phyloP scores from a whole-genome alignment of 257 asterid genomes.

The Handroanthus guayacan region DNA sequence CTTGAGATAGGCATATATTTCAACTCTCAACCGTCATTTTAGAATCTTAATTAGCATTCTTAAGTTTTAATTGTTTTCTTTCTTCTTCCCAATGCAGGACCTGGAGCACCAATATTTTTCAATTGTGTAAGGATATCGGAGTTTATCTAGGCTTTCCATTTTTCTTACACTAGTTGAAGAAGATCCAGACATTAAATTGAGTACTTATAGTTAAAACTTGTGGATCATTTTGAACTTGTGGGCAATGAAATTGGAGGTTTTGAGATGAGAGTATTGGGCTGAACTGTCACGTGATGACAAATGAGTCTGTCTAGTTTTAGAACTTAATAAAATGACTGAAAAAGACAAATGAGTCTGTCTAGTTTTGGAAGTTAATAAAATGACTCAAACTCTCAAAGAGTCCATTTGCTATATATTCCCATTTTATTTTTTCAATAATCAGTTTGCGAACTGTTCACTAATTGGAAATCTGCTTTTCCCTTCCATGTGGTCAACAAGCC shows the following conservation, averaged over 20 bases:
- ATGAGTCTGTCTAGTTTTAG: neutral
- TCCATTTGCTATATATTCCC: neutral
- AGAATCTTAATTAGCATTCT: slow-evolving; percentile 6
- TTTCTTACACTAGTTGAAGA: slow-evolving; percentile 20
- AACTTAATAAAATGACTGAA: slow-evolving; percentile 10
- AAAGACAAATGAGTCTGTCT: neutral
- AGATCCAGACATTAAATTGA: slow-evolving; percentile 15
- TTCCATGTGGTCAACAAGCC: neutral
- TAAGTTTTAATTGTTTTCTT: slow-evolving; percentile 11
- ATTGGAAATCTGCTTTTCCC: neutral
- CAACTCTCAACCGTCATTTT: slow-evolving; percentile 27
- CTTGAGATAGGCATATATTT: slow-evolving; percentile 80
- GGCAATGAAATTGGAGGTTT: neutral
- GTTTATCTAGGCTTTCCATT: slow-evolving; percentile 29
- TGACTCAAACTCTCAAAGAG: slow-evolving; percentile 14
- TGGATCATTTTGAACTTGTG: neutral
- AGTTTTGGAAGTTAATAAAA: neutral
- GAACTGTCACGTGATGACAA: slow-evolving; percentile 11
- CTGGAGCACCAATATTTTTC: slow-evolving; percentile 80
- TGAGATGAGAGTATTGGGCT: slow-evolving; percentile 25
- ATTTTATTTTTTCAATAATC: slow-evolving; percentile 2
- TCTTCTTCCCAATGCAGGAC: slow-evolving; percentile 68
- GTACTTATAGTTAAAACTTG: slow-evolving; percentile 7
- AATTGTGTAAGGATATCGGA: slow-evolving; percentile 73
- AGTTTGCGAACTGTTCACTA: neutral